These are phyloP conservation scores for Ceriops zippeliana DNA, from an alignment of 345 rosid genomes.

Conservation along the genomic window DNA sequence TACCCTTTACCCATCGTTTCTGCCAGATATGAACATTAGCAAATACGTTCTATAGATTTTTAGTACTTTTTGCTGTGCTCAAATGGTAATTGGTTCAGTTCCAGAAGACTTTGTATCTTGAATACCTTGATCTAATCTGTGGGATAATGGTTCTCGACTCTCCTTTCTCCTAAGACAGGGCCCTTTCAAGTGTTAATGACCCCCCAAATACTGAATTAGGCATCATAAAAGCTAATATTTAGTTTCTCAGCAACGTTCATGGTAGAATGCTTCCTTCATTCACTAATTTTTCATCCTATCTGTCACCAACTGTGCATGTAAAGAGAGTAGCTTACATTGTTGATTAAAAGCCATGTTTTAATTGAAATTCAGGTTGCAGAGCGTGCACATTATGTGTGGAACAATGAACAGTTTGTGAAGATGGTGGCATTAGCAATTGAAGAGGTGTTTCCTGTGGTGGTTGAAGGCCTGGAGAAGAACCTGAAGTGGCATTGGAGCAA, in stretches of 20 bases:
- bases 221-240: too few relatives aligned
- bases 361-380: slow-evolving; percentile 45
- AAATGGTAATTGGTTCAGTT: too few relatives aligned
- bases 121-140: too few relatives aligned
- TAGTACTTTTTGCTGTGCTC: too few relatives aligned
- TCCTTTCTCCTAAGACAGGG: too few relatives aligned
- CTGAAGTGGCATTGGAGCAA: slow-evolving; percentile 58
- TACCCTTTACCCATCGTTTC: neutral
- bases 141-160: too few relatives aligned
- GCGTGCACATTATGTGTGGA: slow-evolving; percentile 57
- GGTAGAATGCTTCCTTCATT: too few relatives aligned
- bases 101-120: too few relatives aligned
- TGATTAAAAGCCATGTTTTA: neutral
- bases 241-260: too few relatives aligned
- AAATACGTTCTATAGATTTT: neutral
- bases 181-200: too few relatives aligned
- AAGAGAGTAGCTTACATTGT: neutral
- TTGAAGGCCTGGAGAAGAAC: slow-evolving; percentile 59
- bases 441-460: slow-evolving; percentile 52
- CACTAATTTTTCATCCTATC: neutral
- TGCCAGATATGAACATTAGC: neutral
- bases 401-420: slow-evolving; percentile 60
- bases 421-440: slow-evolving; percentile 46
- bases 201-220: too few relatives aligned
- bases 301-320: neutral